A percentile compares a stretch with the other conserved stretches of the same genome.
Evolutionary conservation across 1,139 yeast species (phyloP).

Genomic region (Candida freyschussii): DNA sequence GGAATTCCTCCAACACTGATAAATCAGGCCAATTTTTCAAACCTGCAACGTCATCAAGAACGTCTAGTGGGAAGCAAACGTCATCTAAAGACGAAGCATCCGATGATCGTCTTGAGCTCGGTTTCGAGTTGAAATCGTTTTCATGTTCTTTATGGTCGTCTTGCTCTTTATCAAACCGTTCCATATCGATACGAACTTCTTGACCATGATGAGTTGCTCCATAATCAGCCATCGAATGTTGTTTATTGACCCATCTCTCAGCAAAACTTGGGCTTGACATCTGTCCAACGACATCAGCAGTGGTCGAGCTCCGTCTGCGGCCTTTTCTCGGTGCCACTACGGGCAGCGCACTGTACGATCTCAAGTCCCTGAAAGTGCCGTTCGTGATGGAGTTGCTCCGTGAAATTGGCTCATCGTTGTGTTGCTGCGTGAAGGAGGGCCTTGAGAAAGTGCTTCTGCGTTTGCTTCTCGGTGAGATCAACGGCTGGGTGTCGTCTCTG

Average conservation of each 20-base stretch:
- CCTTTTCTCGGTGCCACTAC: constrained; percentile 10
- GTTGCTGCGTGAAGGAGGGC: constrained; percentile 3
- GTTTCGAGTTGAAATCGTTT: constrained; percentile 46
- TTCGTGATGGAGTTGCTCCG: constrained; percentile 9
- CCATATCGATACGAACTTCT: constrained; percentile 13
- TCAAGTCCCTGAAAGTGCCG: constrained; percentile 15
- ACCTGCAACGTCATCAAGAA: constrained; percentile 37
- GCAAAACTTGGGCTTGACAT: constrained; percentile 23
- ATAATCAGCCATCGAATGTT: constrained; percentile 4
- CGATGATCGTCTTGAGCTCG: constrained; percentile 66
- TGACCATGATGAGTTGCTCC: constrained; percentile 1
- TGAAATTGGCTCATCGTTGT: constrained; percentile 5
- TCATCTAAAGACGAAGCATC: constrained; percentile 76
- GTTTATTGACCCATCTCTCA: constrained; percentile 25
- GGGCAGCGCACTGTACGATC: constrained; percentile 15
- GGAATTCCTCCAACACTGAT: constrained; percentile 66
- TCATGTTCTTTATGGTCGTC: constrained; percentile 21
- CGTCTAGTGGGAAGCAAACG: constrained; percentile 75
- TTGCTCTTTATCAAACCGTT: constrained; percentile 5
- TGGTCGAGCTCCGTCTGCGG: constrained; percentile 2
- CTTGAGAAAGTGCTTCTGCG: constrained; percentile 14
- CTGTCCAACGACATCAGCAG: constrained; percentile 7
- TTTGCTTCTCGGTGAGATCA: constrained; percentile 4
- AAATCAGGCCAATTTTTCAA: constrained; percentile 74
- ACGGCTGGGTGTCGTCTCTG: constrained; percentile 1